These are phyloP conservation scores for Coccomyxa sp. DNA, from an alignment of 139 green algal species.

Conservation along the genomic window DNA sequence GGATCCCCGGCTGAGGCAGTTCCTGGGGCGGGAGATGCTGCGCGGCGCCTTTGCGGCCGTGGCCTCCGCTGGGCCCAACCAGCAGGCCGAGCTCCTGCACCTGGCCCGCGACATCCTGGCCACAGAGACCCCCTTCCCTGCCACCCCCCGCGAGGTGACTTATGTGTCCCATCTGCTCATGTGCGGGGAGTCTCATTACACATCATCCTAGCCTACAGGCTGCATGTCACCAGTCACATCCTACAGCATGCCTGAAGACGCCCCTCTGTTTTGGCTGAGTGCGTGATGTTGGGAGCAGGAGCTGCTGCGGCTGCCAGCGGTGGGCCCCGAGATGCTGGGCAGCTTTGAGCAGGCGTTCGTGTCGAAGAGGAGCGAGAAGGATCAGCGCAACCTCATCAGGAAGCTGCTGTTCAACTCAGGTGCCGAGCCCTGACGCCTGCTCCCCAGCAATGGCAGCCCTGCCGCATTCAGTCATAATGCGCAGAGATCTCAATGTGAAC, in stretches of 20 bases:
- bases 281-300: background rate
- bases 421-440: background rate
- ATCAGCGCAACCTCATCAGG: conserved; percentile 60
- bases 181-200: background rate
- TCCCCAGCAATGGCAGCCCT: background rate
- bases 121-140: conserved; percentile 20
- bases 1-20: conserved; percentile 27
- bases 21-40: conserved; percentile 47
- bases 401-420: conserved; percentile 43
- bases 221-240: conserved; percentile 8
- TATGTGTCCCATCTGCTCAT: conserved; percentile 2
- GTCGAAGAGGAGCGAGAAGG: conserved; percentile 57
- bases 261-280: background rate
- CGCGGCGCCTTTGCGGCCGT: conserved; percentile 38
- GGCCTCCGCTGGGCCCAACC: background rate
- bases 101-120: conserved; percentile 55
- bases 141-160: conserved; percentile 14
- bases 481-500: background rate
- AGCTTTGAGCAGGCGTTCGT: conserved; percentile 19
- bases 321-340: background rate
- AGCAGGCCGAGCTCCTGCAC: conserved; percentile 46
- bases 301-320: background rate
- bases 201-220: background rate
- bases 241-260: background rate
- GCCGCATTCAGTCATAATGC: background rate